Conservation (phyloP, 805 yeast genomes). For the Schwanniomyces occidentalis region DNA sequence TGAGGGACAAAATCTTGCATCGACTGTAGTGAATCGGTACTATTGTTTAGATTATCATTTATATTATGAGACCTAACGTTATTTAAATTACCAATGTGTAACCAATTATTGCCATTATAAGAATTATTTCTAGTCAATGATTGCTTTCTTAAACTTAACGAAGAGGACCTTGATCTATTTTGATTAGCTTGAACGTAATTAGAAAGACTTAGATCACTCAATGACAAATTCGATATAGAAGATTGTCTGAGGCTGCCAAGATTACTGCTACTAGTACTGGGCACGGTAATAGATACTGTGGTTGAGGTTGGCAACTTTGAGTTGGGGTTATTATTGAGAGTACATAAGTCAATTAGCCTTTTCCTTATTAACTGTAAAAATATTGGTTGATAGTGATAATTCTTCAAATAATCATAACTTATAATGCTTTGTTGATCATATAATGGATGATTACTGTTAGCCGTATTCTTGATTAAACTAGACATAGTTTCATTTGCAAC, state of each 20-base stretch:
- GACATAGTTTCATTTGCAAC: constrained; percentile 44
- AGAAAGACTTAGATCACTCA: constrained; percentile 39
- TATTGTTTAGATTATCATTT: constrained; percentile 21
- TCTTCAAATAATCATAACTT: constrained; percentile 30
- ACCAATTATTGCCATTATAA: constrained; percentile 36
- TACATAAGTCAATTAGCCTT: constrained; percentile 40
- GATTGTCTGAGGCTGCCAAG: constrained; percentile 31
- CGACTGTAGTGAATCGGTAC: constrained; percentile 44
- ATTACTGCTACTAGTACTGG: constrained; percentile 9
- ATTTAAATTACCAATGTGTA: constrained; percentile 44
- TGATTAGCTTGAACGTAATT: constrained; percentile 23
- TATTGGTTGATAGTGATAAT: constrained; percentile 35
- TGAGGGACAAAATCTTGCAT: constrained; percentile 47
- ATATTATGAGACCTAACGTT: constrained; percentile 26
- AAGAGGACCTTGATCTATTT: constrained; percentile 36
- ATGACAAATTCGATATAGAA: constrained; percentile 41
- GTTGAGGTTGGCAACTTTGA: constrained; percentile 26
- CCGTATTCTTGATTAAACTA: constrained; percentile 19
- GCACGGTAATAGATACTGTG: constrained; percentile 18
- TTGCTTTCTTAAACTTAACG: constrained; percentile 41
- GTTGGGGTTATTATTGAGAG: constrained; percentile 15
- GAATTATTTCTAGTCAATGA: constrained; percentile 45
- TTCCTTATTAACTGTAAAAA: constrained; percentile 43
- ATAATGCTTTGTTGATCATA: constrained; percentile 38
- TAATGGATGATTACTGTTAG: constrained; percentile 17